Evolutionary conservation across 2,329 filamentous ascomycete species (phyloP).

Genomic region (Herpomyces periplanetae): DNA sequence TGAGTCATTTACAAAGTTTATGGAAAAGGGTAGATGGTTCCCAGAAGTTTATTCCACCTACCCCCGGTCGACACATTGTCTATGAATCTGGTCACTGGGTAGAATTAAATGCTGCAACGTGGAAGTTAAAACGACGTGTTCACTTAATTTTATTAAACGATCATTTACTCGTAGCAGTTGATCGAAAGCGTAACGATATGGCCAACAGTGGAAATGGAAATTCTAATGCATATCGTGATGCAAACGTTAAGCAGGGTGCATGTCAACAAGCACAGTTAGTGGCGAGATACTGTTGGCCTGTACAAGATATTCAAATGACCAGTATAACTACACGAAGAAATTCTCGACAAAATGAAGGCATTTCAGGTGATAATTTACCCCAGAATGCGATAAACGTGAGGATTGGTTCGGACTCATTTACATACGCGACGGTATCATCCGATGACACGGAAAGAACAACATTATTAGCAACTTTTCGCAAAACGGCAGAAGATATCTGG

Average conservation of each 20-base stretch:
- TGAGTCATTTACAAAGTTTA: conserved; percentile 27
- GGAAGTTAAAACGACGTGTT: conserved; percentile 60
- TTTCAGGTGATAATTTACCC: too few relatives aligned
- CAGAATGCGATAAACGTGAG: conserved; percentile 65
- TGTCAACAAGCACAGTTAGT: conserved; percentile 46
- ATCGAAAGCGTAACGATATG: conserved; percentile 54
- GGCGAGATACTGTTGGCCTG: conserved; percentile 68
- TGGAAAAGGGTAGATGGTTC: conserved; percentile 95
- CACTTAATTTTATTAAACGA: conserved; percentile 80
- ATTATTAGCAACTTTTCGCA: conserved; percentile 56
- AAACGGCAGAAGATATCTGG: conserved; percentile 61
- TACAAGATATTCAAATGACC: conserved; percentile 67
- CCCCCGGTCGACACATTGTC: conserved; percentile 64
- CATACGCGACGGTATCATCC: conserved; percentile 55
- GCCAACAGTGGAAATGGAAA: conserved; percentile 11
- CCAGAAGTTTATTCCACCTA: conserved; percentile 73
- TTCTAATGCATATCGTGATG: conserved; percentile 10
- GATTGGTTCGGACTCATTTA: conserved; percentile 61
- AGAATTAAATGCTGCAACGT: conserved; percentile 82
- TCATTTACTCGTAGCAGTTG: conserved; percentile 60
- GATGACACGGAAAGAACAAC: conserved; percentile 38
- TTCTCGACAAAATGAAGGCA: too few relatives aligned
- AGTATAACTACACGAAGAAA: conserved; percentile 20
- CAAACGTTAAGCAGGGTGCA: conserved; percentile 5
- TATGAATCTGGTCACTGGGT: conserved; percentile 80